phyloP scores from a whole-genome alignment of 2,329 filamentous ascomycete species.

The Penicillium palitans region DNA sequence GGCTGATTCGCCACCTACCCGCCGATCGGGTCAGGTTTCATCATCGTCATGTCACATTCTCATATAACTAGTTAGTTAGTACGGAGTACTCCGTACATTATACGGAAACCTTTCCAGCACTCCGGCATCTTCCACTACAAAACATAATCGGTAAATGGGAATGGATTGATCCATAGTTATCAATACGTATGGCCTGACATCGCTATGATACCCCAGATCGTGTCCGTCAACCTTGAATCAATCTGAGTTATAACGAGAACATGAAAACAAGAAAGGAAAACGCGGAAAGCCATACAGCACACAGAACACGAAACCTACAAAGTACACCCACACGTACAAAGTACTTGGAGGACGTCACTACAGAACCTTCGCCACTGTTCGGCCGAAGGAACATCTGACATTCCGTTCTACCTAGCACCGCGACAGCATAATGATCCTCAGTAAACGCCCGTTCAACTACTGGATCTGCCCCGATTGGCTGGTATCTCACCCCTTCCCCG shows the following conservation, averaged over 20 bases:
- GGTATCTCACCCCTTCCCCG: constrained; percentile 16
- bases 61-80: background rate
- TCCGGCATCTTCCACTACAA: background rate
- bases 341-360: background rate
- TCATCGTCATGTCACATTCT: constrained; percentile 9
- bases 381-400: background rate
- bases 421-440: background rate
- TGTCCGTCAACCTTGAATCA: background rate
- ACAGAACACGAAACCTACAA: background rate
- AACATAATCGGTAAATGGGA: background rate
- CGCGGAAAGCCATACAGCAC: background rate
- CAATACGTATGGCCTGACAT: background rate
- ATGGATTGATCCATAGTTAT: background rate
- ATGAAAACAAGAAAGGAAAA: background rate
- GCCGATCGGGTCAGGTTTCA: constrained; percentile 12
- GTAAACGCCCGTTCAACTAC: background rate
- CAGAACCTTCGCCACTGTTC: background rate
- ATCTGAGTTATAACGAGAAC: background rate
- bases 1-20: constrained; percentile 8
- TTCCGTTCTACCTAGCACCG: background rate
- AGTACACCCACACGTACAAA: background rate
- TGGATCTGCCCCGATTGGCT: constrained; percentile 14
- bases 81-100: too few relatives aligned
- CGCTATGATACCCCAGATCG: background rate
- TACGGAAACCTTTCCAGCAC: background rate